These are phyloP conservation scores for Amphicarpaea edgeworthii DNA, from an alignment of 306 rosid species.

Conservation along the genomic window DNA sequence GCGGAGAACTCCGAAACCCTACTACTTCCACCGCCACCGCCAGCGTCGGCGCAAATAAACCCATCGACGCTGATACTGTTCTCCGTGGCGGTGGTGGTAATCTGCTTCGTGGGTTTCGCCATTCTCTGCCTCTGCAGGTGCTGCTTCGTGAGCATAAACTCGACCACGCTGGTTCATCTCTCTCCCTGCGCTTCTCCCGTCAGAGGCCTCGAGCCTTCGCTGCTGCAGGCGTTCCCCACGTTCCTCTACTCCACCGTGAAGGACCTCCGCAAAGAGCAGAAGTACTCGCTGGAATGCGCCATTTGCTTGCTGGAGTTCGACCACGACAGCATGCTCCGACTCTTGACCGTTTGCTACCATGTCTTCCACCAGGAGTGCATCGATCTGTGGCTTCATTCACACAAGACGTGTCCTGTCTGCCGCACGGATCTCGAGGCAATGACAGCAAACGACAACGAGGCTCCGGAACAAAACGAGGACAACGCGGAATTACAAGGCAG, in stretches of 20 bases:
- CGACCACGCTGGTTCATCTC: conserved; percentile 26
- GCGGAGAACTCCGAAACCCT: neutral
- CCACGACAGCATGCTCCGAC: conserved; percentile 58
- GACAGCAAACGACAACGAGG: neutral
- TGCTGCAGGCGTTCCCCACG: conserved; percentile 58
- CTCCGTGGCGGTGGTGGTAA: conserved; percentile 42
- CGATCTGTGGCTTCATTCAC: conserved; percentile 70
- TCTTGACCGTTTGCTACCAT: conserved; percentile 61
- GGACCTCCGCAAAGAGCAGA: conserved; percentile 51
- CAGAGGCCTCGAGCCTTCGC: conserved; percentile 59
- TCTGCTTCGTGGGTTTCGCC: conserved; percentile 54
- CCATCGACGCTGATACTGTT: conserved; percentile 50
- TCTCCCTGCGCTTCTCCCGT: conserved; percentile 3
- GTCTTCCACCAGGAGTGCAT: conserved; percentile 80
- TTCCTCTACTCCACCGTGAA: conserved; percentile 67
- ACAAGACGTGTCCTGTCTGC: conserved; percentile 80
- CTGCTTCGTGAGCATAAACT: conserved; percentile 28
- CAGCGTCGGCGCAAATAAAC: neutral
- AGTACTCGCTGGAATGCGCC: conserved; percentile 64
- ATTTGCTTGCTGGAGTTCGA: conserved; percentile 75
- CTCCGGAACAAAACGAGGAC: neutral
- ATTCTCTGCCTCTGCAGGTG: conserved; percentile 56
- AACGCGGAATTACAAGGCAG: neutral
- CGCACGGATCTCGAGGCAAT: conserved; percentile 62
- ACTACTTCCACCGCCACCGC: neutral